These are phyloP conservation scores for Sugiyamaella smithiae DNA, from an alignment of 805 yeast genomes.

Conservation along the genomic window DNA sequence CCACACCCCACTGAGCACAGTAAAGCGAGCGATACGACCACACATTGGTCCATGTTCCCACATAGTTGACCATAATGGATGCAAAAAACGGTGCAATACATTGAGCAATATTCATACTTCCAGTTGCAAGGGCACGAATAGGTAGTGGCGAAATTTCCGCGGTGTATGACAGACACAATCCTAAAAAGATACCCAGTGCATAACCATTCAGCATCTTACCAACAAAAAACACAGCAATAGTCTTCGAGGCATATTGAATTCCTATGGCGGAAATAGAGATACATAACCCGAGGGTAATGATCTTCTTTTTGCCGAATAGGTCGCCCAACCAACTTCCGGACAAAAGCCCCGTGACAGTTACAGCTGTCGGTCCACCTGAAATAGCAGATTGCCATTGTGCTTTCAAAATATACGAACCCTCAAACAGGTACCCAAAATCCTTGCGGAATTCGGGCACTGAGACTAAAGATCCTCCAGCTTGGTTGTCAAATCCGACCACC, in stretches of 20 bases:
- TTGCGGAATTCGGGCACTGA: conserved; percentile 13
- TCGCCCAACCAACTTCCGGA: conserved; percentile 12
- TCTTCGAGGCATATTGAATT: conserved; percentile 17
- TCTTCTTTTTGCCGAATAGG: conserved; percentile 13
- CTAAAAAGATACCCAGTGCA: conserved; percentile 15
- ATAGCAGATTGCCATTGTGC: conserved; percentile 20
- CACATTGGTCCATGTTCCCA: conserved; percentile 8
- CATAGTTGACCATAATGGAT: conserved; percentile 15
- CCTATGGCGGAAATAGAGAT: conserved; percentile 16
- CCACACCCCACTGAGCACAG: conserved; percentile 25
- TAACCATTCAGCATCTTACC: conserved; percentile 20
- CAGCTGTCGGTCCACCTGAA: conserved; percentile 17
- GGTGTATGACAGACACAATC: conserved; percentile 13
- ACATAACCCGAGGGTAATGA: conserved; percentile 6
- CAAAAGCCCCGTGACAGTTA: conserved; percentile 13
- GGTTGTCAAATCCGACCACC: conserved; percentile 17
- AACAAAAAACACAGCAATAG: conserved; percentile 14
- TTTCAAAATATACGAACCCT: conserved; percentile 10
- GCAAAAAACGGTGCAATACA: conserved; percentile 19
- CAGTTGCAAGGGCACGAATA: conserved; percentile 35
- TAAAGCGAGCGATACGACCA: conserved; percentile 16
- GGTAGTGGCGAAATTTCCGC: conserved; percentile 15
- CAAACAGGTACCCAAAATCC: conserved; percentile 14
- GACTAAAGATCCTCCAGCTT: conserved; percentile 16
- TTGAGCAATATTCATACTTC: conserved; percentile 38